Evolutionary conservation across 2,329 filamentous ascomycete species (phyloP).

Genomic region (Curvularia hawaiiensis): DNA sequence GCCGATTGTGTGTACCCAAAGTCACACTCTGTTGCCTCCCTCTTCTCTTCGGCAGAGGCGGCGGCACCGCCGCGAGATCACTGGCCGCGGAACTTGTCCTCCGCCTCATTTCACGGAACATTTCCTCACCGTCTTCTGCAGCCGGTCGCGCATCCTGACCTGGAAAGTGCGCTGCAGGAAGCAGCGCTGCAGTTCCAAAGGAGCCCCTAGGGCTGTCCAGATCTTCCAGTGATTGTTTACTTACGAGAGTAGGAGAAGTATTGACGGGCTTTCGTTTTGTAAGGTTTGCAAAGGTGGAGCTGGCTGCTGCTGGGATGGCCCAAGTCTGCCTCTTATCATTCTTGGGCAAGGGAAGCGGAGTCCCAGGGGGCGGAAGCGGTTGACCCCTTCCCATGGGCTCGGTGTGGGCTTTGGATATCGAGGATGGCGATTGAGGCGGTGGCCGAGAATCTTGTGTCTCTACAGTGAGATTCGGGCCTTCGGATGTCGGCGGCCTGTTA

Average conservation of each 20-base stretch:
- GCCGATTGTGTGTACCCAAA: constrained; percentile 13
- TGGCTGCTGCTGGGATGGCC: constrained; percentile 55
- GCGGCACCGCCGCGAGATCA: constrained; percentile 29
- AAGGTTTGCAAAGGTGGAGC: constrained; percentile 45
- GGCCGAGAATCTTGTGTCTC: constrained; percentile 11
- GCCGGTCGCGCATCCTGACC: constrained; percentile 6
- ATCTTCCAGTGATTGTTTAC: constrained; percentile 17
- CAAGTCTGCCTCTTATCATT: constrained; percentile 57
- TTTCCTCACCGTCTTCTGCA: constrained; percentile 14
- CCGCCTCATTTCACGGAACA: constrained; percentile 19
- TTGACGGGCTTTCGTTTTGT: constrained; percentile 68
- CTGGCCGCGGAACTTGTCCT: constrained; percentile 12
- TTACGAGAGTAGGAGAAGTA: constrained; percentile 1
- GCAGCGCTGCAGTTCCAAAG: constrained; percentile 9
- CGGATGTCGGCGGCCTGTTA: constrained; percentile 17
- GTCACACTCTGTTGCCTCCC: constrained; percentile 44
- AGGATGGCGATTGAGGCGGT: constrained; percentile 10
- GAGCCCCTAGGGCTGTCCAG: constrained; percentile 10
- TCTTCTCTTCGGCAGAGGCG: constrained; percentile 56
- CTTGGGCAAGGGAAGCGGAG: constrained; percentile 72
- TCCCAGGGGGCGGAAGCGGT: constrained; percentile 80
- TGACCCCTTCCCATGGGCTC: constrained; percentile 83
- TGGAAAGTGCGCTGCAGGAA: constrained; percentile 10
- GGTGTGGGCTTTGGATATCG: constrained; percentile 44
- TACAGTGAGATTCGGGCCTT: constrained; percentile 15